A percentile compares a stretch with the other conserved stretches of the same genome.
phyloP scores from a whole-genome alignment of 805 yeast species.

The Cyberlindnera mississippiensis region DNA sequence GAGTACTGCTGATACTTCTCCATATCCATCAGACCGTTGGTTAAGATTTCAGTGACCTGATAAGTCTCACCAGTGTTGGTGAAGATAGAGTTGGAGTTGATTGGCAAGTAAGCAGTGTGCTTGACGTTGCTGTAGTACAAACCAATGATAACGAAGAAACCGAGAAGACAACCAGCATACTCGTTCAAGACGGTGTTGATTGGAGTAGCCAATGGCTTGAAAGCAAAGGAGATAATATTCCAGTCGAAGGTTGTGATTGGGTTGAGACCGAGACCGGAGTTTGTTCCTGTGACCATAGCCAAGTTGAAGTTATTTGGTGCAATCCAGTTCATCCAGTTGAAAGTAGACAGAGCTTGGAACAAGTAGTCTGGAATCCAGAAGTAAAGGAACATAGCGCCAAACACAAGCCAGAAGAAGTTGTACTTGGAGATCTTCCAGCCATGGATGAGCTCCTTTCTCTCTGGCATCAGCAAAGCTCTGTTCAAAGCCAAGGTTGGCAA shows the following conservation, averaged over 20 bases:
- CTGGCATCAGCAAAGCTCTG: slow-evolving; percentile 40
- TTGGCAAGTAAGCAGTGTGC: slow-evolving; percentile 37
- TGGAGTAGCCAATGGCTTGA: slow-evolving; percentile 42
- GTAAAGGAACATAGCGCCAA: slow-evolving; percentile 34
- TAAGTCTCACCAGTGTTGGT: slow-evolving; percentile 48
- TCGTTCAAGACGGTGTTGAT: slow-evolving; percentile 34
- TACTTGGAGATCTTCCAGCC: slow-evolving; percentile 35
- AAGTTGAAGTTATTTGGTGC: slow-evolving; percentile 45
- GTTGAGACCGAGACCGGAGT: slow-evolving; percentile 46
- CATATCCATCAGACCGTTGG: slow-evolving; percentile 42
- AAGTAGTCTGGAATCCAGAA: slow-evolving; percentile 45
- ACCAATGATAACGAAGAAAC: slow-evolving; percentile 33
- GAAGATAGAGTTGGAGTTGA: slow-evolving; percentile 47
- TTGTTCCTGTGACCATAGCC: slow-evolving; percentile 45
- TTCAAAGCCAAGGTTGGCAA: slow-evolving; percentile 47
- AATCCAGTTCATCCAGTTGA: slow-evolving; percentile 60
- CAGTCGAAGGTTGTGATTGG: slow-evolving; percentile 53
- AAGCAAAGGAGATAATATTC: slow-evolving; percentile 33
- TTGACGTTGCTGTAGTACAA: slow-evolving; percentile 39
- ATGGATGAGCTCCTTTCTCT: slow-evolving; percentile 30
- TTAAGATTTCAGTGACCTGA: slow-evolving; percentile 44
- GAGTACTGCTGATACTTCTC: slow-evolving; percentile 48
- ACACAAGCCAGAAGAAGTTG: slow-evolving; percentile 31
- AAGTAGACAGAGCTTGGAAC: slow-evolving; percentile 38
- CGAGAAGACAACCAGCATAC: slow-evolving; percentile 32